Conservation (phyloP, 345 rosid genomes). For the Murraya koenigii region DNA sequence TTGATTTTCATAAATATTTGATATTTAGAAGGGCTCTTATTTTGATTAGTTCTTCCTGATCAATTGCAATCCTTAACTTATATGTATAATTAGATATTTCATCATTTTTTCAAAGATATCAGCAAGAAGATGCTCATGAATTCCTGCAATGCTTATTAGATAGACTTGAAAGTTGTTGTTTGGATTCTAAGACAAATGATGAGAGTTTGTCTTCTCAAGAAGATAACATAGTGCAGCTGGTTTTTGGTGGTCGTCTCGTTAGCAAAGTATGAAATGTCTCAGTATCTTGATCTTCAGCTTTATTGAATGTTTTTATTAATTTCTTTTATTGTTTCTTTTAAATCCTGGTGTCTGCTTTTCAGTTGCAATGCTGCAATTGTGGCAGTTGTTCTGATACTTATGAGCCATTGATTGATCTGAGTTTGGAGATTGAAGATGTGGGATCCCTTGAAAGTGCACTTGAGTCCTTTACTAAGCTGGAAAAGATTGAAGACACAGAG, state of each 20-base stretch:
- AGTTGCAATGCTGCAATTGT: conserved; percentile 78
- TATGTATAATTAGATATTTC: conserved; percentile 44
- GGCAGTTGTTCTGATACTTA: conserved; percentile 52
- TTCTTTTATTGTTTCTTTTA: neutral
- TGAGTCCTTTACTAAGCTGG: conserved; percentile 74
- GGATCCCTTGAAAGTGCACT: conserved; percentile 53
- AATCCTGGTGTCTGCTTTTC: conserved; percentile 6
- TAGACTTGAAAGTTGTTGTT: conserved; percentile 61
- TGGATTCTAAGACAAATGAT: conserved; percentile 28
- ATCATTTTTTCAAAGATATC: conserved; percentile 46
- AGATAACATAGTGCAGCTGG: conserved; percentile 46
- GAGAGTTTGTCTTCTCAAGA: conserved; percentile 23
- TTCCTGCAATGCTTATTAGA: conserved; percentile 73
- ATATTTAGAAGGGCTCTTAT: neutral
- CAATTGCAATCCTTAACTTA: conserved; percentile 38
- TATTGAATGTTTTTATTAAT: neutral
- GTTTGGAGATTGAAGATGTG: conserved; percentile 75
- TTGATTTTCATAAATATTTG: neutral
- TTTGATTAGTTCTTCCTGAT: neutral
- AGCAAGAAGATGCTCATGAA: conserved; percentile 93
- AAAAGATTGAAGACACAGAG: conserved; percentile 64
- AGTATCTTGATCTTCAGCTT: neutral
- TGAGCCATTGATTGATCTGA: conserved; percentile 62
- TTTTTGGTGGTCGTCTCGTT: conserved; percentile 72
- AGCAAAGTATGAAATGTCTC: conserved; percentile 43